Conservation (phyloP, 495 filamentous ascomycete genomes). For the Rusavskia elegans region DNA sequence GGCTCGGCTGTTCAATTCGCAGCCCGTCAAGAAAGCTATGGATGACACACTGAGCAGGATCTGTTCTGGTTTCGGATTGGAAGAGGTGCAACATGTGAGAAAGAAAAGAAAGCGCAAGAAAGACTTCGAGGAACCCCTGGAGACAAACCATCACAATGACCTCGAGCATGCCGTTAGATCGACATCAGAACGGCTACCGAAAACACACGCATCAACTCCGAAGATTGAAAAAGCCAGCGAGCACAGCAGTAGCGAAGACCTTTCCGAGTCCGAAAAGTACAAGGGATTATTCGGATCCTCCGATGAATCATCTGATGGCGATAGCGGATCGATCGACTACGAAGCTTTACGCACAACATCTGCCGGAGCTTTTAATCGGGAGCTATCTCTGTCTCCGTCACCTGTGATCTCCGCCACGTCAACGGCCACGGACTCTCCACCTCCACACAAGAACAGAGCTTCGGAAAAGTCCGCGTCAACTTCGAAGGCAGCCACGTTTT, state of each 20-base stretch:
- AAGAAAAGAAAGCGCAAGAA: slow-evolving; percentile 8
- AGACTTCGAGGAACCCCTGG: neutral
- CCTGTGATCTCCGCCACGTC: slow-evolving; percentile 14
- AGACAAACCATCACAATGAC: no score
- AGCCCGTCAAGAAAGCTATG: slow-evolving; percentile 53
- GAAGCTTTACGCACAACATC: neutral
- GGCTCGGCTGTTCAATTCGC: slow-evolving; percentile 64
- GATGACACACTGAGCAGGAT: slow-evolving; percentile 45
- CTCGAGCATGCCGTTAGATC: no score
- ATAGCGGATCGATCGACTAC: slow-evolving; percentile 21
- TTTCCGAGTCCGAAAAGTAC: slow-evolving; percentile 28
- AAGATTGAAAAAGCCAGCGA: neutral
- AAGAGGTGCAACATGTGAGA: slow-evolving; percentile 25
- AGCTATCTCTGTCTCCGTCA: slow-evolving; percentile 25
- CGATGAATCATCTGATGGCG: slow-evolving; percentile 27
- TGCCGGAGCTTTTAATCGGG: slow-evolving; percentile 11
- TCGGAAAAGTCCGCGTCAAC: slow-evolving; percentile 11
- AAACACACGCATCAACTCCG: neutral
- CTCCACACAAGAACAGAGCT: slow-evolving; percentile 15
- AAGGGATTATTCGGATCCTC: slow-evolving; percentile 36
- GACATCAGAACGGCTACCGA: neutral
- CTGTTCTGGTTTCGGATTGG: slow-evolving; percentile 41
- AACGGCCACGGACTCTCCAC: slow-evolving; percentile 1
- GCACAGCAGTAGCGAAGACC: neutral
- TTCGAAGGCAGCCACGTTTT: slow-evolving; percentile 55